Evolutionary conservation across 2,329 filamentous ascomycete species (phyloP).

Genomic region (Allantophomopsis cytisporea): DNA sequence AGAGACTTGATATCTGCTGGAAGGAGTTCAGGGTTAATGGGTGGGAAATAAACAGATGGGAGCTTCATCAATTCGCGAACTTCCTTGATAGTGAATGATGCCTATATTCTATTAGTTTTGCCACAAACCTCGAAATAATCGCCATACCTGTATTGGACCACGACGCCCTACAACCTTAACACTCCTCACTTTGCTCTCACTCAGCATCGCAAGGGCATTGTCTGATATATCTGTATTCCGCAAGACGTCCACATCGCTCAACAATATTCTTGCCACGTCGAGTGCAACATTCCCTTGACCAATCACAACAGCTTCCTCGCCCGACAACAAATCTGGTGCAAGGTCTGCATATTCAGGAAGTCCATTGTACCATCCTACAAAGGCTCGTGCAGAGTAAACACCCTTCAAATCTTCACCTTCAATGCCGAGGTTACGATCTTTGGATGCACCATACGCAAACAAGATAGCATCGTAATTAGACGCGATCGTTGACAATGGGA

Average conservation of each 20-base stretch:
- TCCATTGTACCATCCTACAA: conserved; percentile 98
- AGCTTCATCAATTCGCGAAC: conserved; percentile 76
- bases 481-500: conserved; percentile 56
- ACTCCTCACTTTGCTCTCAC: conserved; percentile 59
- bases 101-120: conserved; percentile 31
- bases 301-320: conserved; percentile 76
- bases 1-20: conserved; percentile 56
- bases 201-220: conserved; percentile 61
- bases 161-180: conserved; percentile 83
- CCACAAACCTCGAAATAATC: neutral
- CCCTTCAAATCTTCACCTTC: conserved; percentile 67
- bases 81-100: conserved; percentile 93
- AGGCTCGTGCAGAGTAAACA: conserved; percentile 78
- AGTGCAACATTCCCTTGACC: conserved; percentile 95
- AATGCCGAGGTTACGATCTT: conserved; percentile 67
- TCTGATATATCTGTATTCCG: conserved; percentile 81
- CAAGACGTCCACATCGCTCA: conserved; percentile 62
- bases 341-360: conserved; percentile 68
- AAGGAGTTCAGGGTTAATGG: conserved; percentile 51
- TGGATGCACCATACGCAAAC: conserved; percentile 83
- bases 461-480: conserved; percentile 85
- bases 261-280: conserved; percentile 79
- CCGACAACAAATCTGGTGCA: conserved; percentile 57
- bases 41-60: conserved; percentile 55
- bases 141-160: conserved; percentile 68